Evolutionary conservation across 768 basidiomycete species (phyloP).

Genomic region (Dentipellis fragilis): DNA sequence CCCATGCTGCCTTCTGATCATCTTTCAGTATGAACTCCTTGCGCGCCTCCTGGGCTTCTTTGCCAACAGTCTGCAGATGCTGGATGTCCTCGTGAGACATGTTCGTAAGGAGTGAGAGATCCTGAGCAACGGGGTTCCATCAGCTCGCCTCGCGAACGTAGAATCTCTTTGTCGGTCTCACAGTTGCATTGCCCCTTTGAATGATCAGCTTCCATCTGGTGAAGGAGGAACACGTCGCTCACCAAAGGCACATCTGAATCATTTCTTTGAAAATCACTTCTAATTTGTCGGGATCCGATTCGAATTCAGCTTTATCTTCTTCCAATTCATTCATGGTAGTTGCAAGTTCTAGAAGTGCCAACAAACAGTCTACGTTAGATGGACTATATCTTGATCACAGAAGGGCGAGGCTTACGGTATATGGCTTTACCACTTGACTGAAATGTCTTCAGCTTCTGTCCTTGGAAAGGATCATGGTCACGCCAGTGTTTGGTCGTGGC

Average conservation of each 20-base stretch:
- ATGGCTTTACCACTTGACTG: conserved; percentile 69
- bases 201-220: no score
- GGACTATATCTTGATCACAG: no score
- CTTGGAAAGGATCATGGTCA: conserved; percentile 72
- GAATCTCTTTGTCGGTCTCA: conserved; percentile 19
- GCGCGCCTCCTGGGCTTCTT: conserved; percentile 71
- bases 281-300: conserved; percentile 42
- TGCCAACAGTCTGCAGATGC: conserved; percentile 71
- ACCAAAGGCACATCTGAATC: conserved; percentile 88
- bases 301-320: conserved; percentile 32
- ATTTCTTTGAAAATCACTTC: conserved; percentile 69
- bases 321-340: conserved; percentile 61
- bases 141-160: not conserved
- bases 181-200: conserved; percentile 83
- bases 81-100: conserved; percentile 76
- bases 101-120: conserved; percentile 85
- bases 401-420: conserved; percentile 36
- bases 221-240: conserved; percentile 4
- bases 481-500: conserved; percentile 60
- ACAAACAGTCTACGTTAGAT: not conserved
- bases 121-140: conserved; percentile 30
- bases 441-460: conserved; percentile 76
- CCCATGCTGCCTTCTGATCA: conserved; percentile 71
- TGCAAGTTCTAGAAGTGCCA: conserved; percentile 48
- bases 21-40: conserved; percentile 75